Base-by-base conservation (phyloP, 2,329 filamentous ascomycete genomes). In the Alternaria metachromatica region DNA sequence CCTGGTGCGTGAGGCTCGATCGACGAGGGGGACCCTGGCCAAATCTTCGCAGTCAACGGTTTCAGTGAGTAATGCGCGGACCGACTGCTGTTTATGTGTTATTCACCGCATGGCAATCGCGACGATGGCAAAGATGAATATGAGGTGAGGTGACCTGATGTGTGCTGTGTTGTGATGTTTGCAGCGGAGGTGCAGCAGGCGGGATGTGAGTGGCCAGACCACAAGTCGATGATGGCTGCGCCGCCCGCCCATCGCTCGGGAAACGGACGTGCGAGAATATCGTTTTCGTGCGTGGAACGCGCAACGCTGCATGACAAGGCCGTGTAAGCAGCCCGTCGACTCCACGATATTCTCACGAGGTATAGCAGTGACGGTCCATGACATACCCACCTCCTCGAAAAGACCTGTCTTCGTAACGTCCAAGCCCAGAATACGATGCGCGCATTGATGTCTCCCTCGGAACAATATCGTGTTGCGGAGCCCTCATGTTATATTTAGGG, bases 401-500 rank as follows among this genome's bases (percentile, higher is more conserved):
- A 23, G 28, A 23, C 8, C 4, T 37, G 28, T 11, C n/a, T 7
- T 46, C 20, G 21, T 15, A 48, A 48, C 5, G 15, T 25, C 45
- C 21, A 48, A 10, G 28, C 33, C 49, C 9, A n/a, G 28, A 41
- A 53, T 53, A 55, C 53, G 53, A 55, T 13, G 20, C 4, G 30
- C 43, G 60, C 60, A 62, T 62, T 56, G 57, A 50, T 33, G 30
- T 7, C 10, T 23, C 9, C 5, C 41, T 48, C 55, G 55, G 60
- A 25, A 59, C 28, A 30, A 59, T 54, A 46, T 53, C 48, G 37
- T 58, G 60, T 48, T 62, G 60, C 60, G 60, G 60, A 62, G 60
- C 60, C 48, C 30, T 55, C 43, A 48, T 58, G 60, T 62, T 62
- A 62, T 62, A 62, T 58, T 62, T 62, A 62, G 60, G 33, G 60